These are phyloP conservation scores for Staphylotrichum tortipilum DNA, from an alignment of 495 filamentous ascomycete species.

Conservation along the genomic window DNA sequence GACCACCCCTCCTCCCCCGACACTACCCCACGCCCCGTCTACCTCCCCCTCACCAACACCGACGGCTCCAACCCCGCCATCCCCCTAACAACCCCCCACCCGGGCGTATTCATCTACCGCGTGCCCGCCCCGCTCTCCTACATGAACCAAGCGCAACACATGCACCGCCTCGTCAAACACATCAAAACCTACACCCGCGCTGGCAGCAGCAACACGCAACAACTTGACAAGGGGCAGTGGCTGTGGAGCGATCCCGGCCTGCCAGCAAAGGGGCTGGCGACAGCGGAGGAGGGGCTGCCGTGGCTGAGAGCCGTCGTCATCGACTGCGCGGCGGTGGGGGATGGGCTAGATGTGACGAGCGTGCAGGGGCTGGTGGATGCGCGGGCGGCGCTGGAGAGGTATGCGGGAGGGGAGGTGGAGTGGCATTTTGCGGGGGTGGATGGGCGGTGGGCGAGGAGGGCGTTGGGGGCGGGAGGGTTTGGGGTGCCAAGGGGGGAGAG, in stretches of 20 bases:
- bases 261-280: neutral
- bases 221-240: slow-evolving; percentile 20
- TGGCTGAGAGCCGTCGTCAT: slow-evolving; percentile 28
- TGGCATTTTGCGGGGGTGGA: slow-evolving; percentile 29
- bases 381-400: slow-evolving; percentile 21
- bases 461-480: slow-evolving; percentile 7
- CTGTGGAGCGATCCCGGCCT: neutral
- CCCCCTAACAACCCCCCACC: slow-evolving; percentile 21
- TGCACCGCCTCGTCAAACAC: slow-evolving; percentile 37
- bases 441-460: slow-evolving; percentile 21
- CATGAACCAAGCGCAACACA: slow-evolving; percentile 40
- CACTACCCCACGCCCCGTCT: slow-evolving; percentile 15
- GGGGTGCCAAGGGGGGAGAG: neutral
- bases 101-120: slow-evolving; percentile 44
- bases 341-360: slow-evolving; percentile 26
- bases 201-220: slow-evolving; percentile 7
- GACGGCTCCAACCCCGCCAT: slow-evolving; percentile 24
- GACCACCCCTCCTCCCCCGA: neutral
- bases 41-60: slow-evolving; percentile 22
- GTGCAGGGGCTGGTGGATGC: slow-evolving; percentile 28
- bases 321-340: slow-evolving; percentile 25
- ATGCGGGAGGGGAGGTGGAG: slow-evolving; percentile 22
- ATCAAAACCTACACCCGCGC: slow-evolving; percentile 36
- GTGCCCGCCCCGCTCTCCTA: slow-evolving; percentile 47
- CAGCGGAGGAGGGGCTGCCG: slow-evolving; percentile 8